phyloP scores from a whole-genome alignment of 129 eudicot genomes.

The Glebionis coronaria region DNA sequence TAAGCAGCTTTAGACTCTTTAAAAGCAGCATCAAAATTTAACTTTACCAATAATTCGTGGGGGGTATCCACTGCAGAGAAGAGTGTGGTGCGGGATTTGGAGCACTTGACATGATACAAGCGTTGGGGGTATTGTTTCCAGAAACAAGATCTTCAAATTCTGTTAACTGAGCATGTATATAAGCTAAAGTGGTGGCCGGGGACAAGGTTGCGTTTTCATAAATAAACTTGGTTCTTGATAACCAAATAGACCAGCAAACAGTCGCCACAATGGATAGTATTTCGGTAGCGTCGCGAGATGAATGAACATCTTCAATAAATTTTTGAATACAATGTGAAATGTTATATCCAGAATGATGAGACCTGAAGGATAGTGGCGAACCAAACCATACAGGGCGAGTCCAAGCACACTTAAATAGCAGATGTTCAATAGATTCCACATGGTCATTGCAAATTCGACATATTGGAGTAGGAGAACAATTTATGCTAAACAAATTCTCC shows the following conservation, averaged over 20 bases:
- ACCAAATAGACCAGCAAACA: background rate
- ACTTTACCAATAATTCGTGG: too few species aligned
- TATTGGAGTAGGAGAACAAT: too few species aligned
- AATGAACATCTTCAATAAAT: too few species aligned
- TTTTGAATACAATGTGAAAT: background rate
- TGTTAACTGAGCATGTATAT: background rate
- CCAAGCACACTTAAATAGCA: background rate
- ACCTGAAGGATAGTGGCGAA: background rate
- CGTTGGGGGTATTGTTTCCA: too few species aligned
- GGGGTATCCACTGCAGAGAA: too few species aligned
- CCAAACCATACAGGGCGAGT: background rate
- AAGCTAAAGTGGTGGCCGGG: background rate
- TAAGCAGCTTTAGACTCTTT: too few species aligned
- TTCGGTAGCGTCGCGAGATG: background rate
- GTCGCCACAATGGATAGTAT: background rate
- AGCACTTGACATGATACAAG: too few species aligned
- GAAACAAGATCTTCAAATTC: too few species aligned
- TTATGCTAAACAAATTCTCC: too few species aligned
- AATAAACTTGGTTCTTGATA: background rate
- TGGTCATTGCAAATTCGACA: too few species aligned
- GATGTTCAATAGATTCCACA: background rate
- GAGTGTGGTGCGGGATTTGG: too few species aligned
- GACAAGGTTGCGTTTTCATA: background rate
- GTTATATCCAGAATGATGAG: background rate
- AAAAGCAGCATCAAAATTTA: too few species aligned